These are phyloP conservation scores for Venturia carpophila DNA, from an alignment of 2,329 filamentous ascomycete species.

Conservation along the genomic window DNA sequence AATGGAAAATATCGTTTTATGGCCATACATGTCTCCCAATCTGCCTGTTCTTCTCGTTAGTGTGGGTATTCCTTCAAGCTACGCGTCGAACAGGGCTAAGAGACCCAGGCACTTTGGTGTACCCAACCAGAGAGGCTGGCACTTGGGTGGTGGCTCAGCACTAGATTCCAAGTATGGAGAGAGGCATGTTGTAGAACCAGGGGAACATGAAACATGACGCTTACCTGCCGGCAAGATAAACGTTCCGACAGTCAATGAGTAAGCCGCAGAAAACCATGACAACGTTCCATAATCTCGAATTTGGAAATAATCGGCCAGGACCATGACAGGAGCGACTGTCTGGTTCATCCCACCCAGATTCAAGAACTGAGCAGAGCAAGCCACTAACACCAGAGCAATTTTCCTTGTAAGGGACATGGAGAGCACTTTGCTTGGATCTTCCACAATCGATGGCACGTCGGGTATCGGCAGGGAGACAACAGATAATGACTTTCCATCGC, in stretches of 20 bases:
- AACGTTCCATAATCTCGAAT: conserved; percentile 31
- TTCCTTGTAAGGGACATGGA: conserved; percentile 5
- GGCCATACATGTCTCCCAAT: conserved; percentile 33
- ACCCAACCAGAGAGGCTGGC: no score
- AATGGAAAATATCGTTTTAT: conserved; percentile 31
- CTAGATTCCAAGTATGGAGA: background rate
- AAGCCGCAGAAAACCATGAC: conserved; percentile 52
- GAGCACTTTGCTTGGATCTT: background rate
- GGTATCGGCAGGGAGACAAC: background rate
- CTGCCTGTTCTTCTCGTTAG: conserved; percentile 23
- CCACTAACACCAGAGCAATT: conserved; percentile 15
- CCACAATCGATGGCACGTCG: background rate
- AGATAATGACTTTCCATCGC: background rate
- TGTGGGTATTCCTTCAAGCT: background rate
- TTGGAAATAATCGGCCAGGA: conserved; percentile 18
- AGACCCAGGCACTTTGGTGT: no score
- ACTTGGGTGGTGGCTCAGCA: no score
- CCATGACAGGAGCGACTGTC: conserved; percentile 18
- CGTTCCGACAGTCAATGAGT: conserved; percentile 40
- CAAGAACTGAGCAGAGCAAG: conserved; percentile 18
- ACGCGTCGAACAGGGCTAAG: background rate
- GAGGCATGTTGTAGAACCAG: background rate
- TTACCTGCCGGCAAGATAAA: conserved; percentile 31
- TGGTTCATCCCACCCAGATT: conserved; percentile 15
- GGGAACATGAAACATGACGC: background rate